These are phyloP conservation scores for Debaryomyces prosopidis DNA, from an alignment of 805 yeast genomes.

Conservation along the genomic window DNA sequence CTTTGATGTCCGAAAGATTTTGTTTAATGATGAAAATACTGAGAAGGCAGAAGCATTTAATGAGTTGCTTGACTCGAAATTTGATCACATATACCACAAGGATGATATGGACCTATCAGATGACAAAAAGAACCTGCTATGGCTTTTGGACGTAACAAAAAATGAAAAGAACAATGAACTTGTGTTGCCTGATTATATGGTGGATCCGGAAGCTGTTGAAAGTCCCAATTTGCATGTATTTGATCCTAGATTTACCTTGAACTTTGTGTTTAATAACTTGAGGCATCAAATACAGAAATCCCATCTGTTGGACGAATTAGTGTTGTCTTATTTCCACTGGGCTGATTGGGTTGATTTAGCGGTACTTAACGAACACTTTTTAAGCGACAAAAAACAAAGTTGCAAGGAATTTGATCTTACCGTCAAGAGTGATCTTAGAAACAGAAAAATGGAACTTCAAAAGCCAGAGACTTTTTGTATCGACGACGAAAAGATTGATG, in stretches of 20 bases:
- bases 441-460: conserved; percentile 11
- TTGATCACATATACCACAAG: conserved; percentile 4
- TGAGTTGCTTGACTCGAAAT: conserved; percentile 4
- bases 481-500: conserved; percentile 22
- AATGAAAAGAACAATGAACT: conserved; percentile 6
- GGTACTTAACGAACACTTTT: conserved; percentile 14
- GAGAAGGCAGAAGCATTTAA: background rate
- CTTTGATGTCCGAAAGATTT: background rate
- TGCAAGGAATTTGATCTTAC: conserved; percentile 22
- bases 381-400: conserved; percentile 11
- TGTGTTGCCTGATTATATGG: conserved; percentile 13
- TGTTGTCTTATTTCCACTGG: conserved; percentile 32
- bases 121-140: conserved; percentile 7
- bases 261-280: conserved; percentile 19
- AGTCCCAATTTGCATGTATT: conserved; percentile 14
- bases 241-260: conserved; percentile 32
- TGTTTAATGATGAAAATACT: background rate
- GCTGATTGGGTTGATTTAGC: conserved; percentile 30
- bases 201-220: conserved; percentile 5
- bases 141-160: conserved; percentile 9
- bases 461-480: conserved; percentile 22
- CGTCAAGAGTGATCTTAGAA: conserved; percentile 9
- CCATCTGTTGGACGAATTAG: conserved; percentile 5
- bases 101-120: conserved; percentile 1
- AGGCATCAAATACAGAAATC: conserved; percentile 8